Evolutionary conservation across 192 early-diverging fungal species (phyloP).

Genomic region (Coemansia sp.): DNA sequence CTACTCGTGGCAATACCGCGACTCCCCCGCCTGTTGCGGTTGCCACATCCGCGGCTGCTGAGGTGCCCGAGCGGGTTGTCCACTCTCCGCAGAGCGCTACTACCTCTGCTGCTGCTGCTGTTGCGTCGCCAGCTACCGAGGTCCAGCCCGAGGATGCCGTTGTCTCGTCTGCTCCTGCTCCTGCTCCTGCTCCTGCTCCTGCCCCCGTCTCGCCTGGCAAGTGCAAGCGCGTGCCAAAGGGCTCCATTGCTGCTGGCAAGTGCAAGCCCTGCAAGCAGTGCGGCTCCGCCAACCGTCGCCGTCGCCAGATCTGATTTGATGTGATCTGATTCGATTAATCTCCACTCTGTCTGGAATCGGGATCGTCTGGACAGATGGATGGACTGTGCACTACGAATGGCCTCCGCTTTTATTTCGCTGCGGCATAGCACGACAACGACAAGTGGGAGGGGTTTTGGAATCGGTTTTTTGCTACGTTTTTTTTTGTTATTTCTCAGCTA

Average conservation of each 20-base stretch:
- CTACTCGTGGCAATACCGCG: slow-evolving; percentile 1
- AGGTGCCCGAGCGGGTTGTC: slow-evolving; percentile 6
- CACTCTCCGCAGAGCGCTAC: slow-evolving; percentile 11
- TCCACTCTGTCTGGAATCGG: too few species aligned
- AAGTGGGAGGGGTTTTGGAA: too few species aligned
- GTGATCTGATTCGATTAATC: too few species aligned
- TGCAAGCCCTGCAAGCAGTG: slow-evolving; percentile 57
- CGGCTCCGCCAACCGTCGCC: slow-evolving; percentile 24
- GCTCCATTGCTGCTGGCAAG: slow-evolving; percentile 57
- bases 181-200: slow-evolving; percentile 8
- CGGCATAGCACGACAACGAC: too few species aligned
- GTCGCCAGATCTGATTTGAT: slow-evolving; percentile 19
- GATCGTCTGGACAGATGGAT: too few species aligned
- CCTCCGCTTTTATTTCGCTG: too few species aligned
- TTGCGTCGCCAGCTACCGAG: neutral
- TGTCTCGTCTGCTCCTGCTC: neutral
- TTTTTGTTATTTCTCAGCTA: too few species aligned
- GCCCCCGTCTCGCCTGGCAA: slow-evolving; percentile 33
- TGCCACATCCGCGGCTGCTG: neutral
- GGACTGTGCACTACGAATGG: too few species aligned
- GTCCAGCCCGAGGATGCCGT: neutral
- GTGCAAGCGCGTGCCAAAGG: slow-evolving; percentile 54
- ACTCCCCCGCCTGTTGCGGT: neutral
- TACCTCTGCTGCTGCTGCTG: neutral
- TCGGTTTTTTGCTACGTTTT: too few species aligned